A percentile compares a stretch with the other conserved stretches of the same genome.
Conservation (phyloP, 2,329 filamentous ascomycete species). For the Zarea fungicola region DNA sequence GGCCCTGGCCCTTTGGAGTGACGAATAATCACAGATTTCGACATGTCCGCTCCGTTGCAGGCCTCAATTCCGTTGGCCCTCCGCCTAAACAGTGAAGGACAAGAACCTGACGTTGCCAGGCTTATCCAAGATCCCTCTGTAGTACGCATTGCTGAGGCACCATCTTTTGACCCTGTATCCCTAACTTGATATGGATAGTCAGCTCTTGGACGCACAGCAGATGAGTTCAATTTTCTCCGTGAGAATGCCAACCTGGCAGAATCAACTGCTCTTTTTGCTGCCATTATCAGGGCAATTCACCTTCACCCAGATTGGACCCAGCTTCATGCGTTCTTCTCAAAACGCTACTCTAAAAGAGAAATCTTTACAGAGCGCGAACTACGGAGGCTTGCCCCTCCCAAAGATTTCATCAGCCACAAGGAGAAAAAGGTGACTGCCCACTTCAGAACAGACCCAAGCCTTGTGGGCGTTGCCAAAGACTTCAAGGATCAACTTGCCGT, state of each 20-base stretch:
- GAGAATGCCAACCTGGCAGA: neutral
- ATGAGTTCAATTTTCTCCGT: constrained; percentile 1
- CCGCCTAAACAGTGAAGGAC: neutral
- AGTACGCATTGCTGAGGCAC: neutral
- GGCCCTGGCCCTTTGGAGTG: neutral
- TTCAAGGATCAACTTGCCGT: neutral
- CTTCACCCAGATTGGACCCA: neutral
- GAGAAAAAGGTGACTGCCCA: constrained; percentile 1
- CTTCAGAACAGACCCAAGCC: neutral
- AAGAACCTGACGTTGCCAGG: neutral
- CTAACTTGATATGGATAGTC: neutral
- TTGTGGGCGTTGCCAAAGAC: neutral
- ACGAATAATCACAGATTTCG: neutral
- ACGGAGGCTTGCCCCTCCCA: neutral
- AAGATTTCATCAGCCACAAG: neutral
- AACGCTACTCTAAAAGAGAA: neutral
- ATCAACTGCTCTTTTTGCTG: neutral
- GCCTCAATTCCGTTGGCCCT: constrained; percentile 1
- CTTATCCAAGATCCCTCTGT: neutral
- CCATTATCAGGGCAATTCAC: neutral
- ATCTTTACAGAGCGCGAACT: neutral
- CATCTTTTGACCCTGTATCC: neutral
- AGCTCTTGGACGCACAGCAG: neutral
- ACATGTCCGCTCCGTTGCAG: neutral
- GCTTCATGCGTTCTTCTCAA: neutral